A percentile compares a stretch with the other conserved stretches of the same genome.
phyloP scores from a whole-genome alignment of 768 basidiomycete species.

The Phylloporus sp. region DNA sequence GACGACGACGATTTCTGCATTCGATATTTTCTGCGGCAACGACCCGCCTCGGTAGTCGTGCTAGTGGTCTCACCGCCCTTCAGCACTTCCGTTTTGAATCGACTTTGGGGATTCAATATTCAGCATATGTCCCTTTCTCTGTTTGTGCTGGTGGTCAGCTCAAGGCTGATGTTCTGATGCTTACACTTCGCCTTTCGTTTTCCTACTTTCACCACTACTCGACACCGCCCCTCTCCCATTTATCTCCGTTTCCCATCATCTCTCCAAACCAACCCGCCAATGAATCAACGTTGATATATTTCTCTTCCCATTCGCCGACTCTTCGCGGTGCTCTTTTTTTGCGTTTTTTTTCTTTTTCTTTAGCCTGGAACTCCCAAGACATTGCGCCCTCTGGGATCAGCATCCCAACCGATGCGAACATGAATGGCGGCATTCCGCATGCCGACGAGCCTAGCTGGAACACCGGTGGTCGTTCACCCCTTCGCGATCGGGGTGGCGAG shows the following conservation, averaged over 20 bases:
- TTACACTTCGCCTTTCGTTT: slow-evolving; percentile 5
- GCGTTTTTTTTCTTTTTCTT: slow-evolving; percentile 28
- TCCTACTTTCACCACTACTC: slow-evolving; percentile 7
- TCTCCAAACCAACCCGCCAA: slow-evolving; percentile 27
- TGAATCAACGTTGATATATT: slow-evolving; percentile 43
- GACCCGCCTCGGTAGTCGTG: slow-evolving; percentile 29
- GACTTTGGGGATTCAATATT: slow-evolving; percentile 26
- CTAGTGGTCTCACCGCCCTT: slow-evolving; percentile 31
- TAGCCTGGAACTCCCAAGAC: slow-evolving; percentile 85
- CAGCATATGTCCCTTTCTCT: slow-evolving; percentile 14
- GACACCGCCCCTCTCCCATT: slow-evolving; percentile 17
- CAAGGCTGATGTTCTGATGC: slow-evolving; percentile 31
- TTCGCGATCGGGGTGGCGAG: slow-evolving; percentile 40
- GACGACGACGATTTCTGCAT: slow-evolving; percentile 50
- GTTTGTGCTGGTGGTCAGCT: slow-evolving; percentile 28
- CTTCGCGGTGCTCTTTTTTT: slow-evolving; percentile 6
- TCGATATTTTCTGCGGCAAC: slow-evolving; percentile 40
- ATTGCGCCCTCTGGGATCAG: slow-evolving; percentile 73
- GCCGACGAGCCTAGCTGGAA: slow-evolving; percentile 60
- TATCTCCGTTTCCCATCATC: slow-evolving; percentile 5
- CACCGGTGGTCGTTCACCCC: slow-evolving; percentile 40
- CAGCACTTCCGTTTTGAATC: slow-evolving; percentile 27
- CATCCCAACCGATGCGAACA: slow-evolving; percentile 55
- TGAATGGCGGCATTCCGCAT: slow-evolving; percentile 43
- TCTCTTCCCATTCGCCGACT: slow-evolving; percentile 31